These are phyloP conservation scores for Penicillium daleae DNA, from an alignment of 495 filamentous ascomycete genomes.

Conservation along the genomic window DNA sequence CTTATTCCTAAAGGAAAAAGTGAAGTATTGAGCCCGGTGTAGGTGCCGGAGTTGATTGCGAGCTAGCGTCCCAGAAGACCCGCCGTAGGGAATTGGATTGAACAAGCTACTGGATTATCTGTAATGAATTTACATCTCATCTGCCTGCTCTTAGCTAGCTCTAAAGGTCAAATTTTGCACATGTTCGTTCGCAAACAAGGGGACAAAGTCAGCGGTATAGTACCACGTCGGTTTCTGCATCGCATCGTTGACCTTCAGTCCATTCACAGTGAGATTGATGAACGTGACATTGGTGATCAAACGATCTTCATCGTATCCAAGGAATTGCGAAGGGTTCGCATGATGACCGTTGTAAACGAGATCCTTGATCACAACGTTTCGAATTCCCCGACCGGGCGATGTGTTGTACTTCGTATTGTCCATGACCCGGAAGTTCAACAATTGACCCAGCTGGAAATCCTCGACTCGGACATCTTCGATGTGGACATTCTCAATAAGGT, in stretches of 20 bases:
- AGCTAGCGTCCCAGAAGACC: too few species aligned
- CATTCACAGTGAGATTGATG: background rate
- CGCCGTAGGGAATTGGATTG: too few species aligned
- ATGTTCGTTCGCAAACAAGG: background rate
- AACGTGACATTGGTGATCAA: background rate
- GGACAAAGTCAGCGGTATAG: background rate
- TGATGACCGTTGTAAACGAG: background rate
- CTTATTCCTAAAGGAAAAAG: too few species aligned
- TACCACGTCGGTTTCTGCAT: slow-evolving; percentile 1
- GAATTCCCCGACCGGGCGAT: background rate
- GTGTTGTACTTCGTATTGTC: background rate
- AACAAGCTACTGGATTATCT: background rate
- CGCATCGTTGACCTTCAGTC: background rate
- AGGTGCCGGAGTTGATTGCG: too few species aligned
- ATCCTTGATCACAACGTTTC: background rate
- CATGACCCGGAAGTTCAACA: background rate
- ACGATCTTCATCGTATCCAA: background rate
- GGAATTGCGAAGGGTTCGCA: background rate
- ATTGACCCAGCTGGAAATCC: background rate
- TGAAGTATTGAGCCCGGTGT: too few species aligned
- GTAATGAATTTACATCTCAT: background rate
- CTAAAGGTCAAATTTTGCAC: background rate
- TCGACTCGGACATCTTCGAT: background rate
- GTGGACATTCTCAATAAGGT: background rate
- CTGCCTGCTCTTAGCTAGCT: background rate